Percentiles rank a stretch among this genome's conserved stretches.
Conservation (phyloP, 495 filamentous ascomycete genomes). For the Hypoxylon intermedium region DNA sequence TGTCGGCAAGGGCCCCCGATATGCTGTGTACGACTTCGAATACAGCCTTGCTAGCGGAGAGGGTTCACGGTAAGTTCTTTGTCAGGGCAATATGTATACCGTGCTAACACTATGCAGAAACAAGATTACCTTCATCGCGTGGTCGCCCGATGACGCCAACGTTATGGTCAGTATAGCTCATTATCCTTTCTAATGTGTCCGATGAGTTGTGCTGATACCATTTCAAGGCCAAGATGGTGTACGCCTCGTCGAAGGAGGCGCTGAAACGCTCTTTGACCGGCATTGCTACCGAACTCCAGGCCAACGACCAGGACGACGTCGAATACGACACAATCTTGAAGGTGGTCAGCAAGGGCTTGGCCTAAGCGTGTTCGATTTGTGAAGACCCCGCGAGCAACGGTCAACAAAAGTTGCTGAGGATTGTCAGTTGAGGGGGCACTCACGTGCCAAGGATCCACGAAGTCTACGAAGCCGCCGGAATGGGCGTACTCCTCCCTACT, state of each 20-base stretch:
- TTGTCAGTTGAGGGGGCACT: constrained; percentile 31
- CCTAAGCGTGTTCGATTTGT: constrained; percentile 34
- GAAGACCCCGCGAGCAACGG: constrained; percentile 22
- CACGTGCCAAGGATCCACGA: constrained; percentile 35
- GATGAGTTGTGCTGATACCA: constrained; percentile 18
- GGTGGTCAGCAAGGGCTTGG: constrained; percentile 78
- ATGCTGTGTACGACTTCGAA: constrained; percentile 90
- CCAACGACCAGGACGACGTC: constrained; percentile 89
- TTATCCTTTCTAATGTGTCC: background rate
- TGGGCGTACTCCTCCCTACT: constrained; percentile 27
- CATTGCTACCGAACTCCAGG: constrained; percentile 83
- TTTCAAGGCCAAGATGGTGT: constrained; percentile 85
- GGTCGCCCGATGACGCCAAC: constrained; percentile 84
- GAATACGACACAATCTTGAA: constrained; percentile 80
- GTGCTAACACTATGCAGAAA: constrained; percentile 61
- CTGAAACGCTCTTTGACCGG: constrained; percentile 88
- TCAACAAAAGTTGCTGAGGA: constrained; percentile 20
- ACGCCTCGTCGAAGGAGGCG: constrained; percentile 92
- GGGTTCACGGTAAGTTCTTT: constrained; percentile 71
- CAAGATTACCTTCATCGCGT: constrained; percentile 96
- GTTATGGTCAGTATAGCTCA: constrained; percentile 71
- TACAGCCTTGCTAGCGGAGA: constrained; percentile 80
- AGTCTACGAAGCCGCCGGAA: constrained; percentile 37
- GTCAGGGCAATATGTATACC: background rate
- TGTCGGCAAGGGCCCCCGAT: constrained; percentile 80